phyloP scores from a whole-genome alignment of 352 stramenopile species.

The Pythium dissotocum region DNA sequence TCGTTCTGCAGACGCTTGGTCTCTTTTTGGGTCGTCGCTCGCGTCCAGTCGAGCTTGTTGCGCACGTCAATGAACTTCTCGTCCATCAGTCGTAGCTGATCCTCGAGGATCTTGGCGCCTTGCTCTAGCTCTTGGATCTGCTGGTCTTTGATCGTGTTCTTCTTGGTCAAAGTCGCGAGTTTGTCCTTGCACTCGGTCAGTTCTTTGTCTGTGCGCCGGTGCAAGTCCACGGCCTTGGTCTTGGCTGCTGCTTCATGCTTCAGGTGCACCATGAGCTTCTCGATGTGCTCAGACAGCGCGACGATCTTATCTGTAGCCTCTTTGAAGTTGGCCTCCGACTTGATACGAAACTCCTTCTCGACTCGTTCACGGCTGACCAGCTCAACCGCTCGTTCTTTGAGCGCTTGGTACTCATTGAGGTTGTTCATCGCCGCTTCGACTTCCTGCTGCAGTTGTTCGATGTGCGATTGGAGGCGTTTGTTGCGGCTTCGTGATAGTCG shows the following conservation, averaged over 20 bases:
- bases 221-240: conserved; percentile 74
- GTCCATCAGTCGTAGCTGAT: conserved; percentile 96
- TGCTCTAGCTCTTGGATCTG: conserved; percentile 92
- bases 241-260: conserved; percentile 96
- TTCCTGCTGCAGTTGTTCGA: conserved; percentile 54
- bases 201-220: conserved; percentile 83
- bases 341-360: conserved; percentile 86
- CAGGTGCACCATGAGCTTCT: conserved; percentile 96
- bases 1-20: conserved; percentile 68
- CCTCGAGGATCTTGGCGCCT: conserved; percentile 92
- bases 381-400: conserved; percentile 81
- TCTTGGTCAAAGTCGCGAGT: conserved; percentile 66
- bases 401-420: conserved; percentile 58
- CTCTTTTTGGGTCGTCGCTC: conserved; percentile 85
- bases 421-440: conserved; percentile 43
- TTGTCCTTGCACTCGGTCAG: conserved; percentile 66
- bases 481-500: conserved; percentile 68
- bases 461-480: conserved; percentile 60
- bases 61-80: conserved; percentile 97
- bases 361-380: conserved; percentile 74
- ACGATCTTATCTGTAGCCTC: conserved; percentile 86
- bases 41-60: conserved; percentile 95
- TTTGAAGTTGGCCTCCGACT: conserved; percentile 61
- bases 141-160: conserved; percentile 80
- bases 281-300: conserved; percentile 93